These are phyloP conservation scores for Stachybotrys chartarum DNA, from an alignment of 2,329 filamentous ascomycete genomes.

Conservation along the genomic window DNA sequence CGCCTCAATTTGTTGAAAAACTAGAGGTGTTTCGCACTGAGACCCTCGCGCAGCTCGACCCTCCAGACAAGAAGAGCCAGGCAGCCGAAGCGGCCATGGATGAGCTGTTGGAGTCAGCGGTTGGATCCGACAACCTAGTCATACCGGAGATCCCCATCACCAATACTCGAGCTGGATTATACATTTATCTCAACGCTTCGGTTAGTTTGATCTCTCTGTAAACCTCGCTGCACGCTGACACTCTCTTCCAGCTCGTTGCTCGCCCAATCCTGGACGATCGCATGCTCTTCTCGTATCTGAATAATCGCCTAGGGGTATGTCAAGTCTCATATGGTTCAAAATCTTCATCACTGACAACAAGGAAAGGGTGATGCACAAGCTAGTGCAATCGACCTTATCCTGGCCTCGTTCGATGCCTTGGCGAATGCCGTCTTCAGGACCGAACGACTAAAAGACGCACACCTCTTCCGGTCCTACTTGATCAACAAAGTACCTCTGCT, in stretches of 20 bases:
- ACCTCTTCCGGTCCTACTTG: slow-evolving; percentile 78
- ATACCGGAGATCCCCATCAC: slow-evolving; percentile 60
- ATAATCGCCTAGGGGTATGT: slow-evolving; percentile 73
- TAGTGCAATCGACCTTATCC: slow-evolving; percentile 73
- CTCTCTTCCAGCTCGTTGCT: slow-evolving; percentile 57
- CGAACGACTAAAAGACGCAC: slow-evolving; percentile 51
- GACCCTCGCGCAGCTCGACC: slow-evolving; percentile 48
- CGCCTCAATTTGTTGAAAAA: slow-evolving; percentile 44
- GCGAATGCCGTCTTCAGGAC: slow-evolving; percentile 74
- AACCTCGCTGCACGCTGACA: slow-evolving; percentile 2
- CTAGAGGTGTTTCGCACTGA: slow-evolving; percentile 53
- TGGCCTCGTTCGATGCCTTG: slow-evolving; percentile 83
- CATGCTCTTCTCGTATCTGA: slow-evolving; percentile 70
- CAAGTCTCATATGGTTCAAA: neutral
- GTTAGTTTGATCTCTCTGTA: slow-evolving; percentile 38
- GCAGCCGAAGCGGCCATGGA: slow-evolving; percentile 43
- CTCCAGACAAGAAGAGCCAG: slow-evolving; percentile 44
- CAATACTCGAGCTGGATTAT: slow-evolving; percentile 75
- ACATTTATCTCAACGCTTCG: slow-evolving; percentile 76
- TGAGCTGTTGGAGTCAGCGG: slow-evolving; percentile 48
- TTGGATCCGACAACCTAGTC: slow-evolving; percentile 48
- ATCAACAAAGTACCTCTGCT: slow-evolving; percentile 59
- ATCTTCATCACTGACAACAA: slow-evolving; percentile 3
- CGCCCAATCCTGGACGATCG: slow-evolving; percentile 78
- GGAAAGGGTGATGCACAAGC: slow-evolving; percentile 65